phyloP scores from a whole-genome alignment of 1,284 basidiomycete species.

The Moesziomyces aphidis region DNA sequence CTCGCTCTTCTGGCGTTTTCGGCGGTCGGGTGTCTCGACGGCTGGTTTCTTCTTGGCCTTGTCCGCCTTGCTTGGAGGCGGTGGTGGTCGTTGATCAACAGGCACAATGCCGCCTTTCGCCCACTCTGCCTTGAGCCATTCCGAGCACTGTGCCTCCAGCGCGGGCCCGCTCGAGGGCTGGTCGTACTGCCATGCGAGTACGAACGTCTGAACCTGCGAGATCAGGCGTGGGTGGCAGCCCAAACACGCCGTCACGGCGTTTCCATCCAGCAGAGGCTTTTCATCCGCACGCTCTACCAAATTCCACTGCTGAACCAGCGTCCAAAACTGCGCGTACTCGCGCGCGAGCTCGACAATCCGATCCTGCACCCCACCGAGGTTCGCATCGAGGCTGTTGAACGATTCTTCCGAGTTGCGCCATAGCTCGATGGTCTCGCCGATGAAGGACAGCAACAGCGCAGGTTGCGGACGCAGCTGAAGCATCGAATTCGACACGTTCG shows the following conservation, averaged over 20 bases:
- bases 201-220: constrained; percentile 48
- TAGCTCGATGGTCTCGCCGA: constrained; percentile 27
- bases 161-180: not conserved
- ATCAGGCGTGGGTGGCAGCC: constrained; percentile 50
- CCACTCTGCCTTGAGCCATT: constrained; percentile 56
- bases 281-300: constrained; percentile 36
- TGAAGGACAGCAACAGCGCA: constrained; percentile 49
- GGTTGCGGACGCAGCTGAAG: constrained; percentile 35
- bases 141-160: constrained; percentile 25
- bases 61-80: constrained; percentile 22
- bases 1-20: constrained; percentile 55
- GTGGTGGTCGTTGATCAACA: constrained; percentile 37
- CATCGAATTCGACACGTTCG: constrained; percentile 28
- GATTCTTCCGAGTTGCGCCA: constrained; percentile 11
- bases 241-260: constrained; percentile 43
- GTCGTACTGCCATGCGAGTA: constrained; percentile 61
- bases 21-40: constrained; percentile 8
- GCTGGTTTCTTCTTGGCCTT: constrained; percentile 34
- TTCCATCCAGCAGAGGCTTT: constrained; percentile 58
- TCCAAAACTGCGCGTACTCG: constrained; percentile 48
- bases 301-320: constrained; percentile 19
- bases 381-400: constrained; percentile 12
- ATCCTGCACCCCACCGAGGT: constrained; percentile 9
- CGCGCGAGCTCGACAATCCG: constrained; percentile 15
- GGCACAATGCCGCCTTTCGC: constrained; percentile 55